A percentile compares a stretch with the other conserved stretches of the same genome.
Evolutionary conservation across 2,329 filamentous ascomycete species (phyloP).

Genomic region (Alternaria sp.): DNA sequence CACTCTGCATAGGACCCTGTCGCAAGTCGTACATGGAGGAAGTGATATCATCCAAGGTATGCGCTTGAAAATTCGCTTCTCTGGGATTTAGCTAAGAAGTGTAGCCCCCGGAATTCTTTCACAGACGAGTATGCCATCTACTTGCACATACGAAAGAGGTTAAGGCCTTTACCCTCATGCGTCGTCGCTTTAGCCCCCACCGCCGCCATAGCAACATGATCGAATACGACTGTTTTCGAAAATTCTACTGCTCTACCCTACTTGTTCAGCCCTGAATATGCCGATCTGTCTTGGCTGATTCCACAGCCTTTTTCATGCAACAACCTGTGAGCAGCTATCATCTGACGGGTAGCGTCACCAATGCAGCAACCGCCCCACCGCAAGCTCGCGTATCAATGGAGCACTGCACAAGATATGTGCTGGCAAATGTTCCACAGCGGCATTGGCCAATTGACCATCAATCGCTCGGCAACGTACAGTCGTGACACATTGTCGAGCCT

Average conservation of each 20-base stretch:
- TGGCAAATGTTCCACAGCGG: slow-evolving; percentile 35
- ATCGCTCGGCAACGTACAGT: slow-evolving; percentile 22
- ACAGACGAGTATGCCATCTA: neutral
- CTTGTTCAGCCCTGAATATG: neutral
- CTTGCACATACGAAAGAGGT: neutral
- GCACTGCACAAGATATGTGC: slow-evolving; percentile 15
- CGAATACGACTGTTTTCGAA: neutral
- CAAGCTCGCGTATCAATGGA: slow-evolving; percentile 1
- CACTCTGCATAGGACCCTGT: neutral
- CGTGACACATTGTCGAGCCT: slow-evolving; percentile 24
- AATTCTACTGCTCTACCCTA: neutral
- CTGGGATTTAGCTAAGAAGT: neutral
- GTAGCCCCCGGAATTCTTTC: neutral
- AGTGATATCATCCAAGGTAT: neutral
- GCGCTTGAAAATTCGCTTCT: neutral
- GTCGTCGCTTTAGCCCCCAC: neutral
- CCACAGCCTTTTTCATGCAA: slow-evolving; percentile 4
- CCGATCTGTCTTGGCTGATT: neutral
- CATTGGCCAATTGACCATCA: slow-evolving; percentile 12
- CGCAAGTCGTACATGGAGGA: neutral
- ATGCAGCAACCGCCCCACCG: slow-evolving; percentile 1
- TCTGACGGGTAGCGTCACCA: slow-evolving; percentile 13
- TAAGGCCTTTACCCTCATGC: neutral
- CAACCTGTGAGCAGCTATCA: slow-evolving; percentile 5
- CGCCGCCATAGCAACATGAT: neutral